Evolutionary conservation across 2,329 filamentous ascomycete species (phyloP).

Genomic region (Trematosphaeria pertusa): DNA sequence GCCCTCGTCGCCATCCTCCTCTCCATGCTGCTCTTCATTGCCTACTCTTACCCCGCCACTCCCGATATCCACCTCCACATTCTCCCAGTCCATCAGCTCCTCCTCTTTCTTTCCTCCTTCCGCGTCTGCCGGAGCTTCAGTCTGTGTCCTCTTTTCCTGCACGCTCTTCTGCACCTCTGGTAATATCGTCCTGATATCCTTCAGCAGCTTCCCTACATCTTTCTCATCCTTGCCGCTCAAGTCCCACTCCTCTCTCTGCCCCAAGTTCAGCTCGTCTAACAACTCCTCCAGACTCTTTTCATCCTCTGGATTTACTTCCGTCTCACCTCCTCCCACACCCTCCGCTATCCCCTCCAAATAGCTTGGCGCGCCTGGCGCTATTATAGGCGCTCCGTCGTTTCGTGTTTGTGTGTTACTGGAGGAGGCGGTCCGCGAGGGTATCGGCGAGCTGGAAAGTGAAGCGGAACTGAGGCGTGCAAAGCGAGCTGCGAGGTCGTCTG

Average conservation of each 20-base stretch:
- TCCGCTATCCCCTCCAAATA: slow-evolving; percentile 42
- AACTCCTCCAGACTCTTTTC: slow-evolving; percentile 57
- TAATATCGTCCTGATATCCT: slow-evolving; percentile 50
- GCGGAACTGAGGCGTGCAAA: slow-evolving; percentile 45
- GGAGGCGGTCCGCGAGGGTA: slow-evolving; percentile 29
- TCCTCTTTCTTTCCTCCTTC: slow-evolving; percentile 17
- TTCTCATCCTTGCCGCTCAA: slow-evolving; percentile 49
- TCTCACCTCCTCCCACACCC: slow-evolving; percentile 31
- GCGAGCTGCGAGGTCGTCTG: slow-evolving; percentile 46
- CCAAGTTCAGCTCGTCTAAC: slow-evolving; percentile 48
- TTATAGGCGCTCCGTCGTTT: slow-evolving; percentile 19
- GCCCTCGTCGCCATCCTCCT: slow-evolving; percentile 19
- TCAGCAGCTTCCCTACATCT: slow-evolving; percentile 50
- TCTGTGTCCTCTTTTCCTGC: slow-evolving; percentile 13
- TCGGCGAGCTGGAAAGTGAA: slow-evolving; percentile 35
- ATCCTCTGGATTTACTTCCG: slow-evolving; percentile 45
- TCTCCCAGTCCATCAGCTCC: slow-evolving; percentile 39
- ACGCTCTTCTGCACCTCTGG: slow-evolving; percentile 36
- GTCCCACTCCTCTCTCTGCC: slow-evolving; percentile 48
- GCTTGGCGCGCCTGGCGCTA: slow-evolving; percentile 43
- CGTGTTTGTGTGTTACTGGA: slow-evolving; percentile 20
- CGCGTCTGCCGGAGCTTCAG: background rate
- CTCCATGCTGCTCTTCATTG: slow-evolving; percentile 20
- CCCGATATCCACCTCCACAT: slow-evolving; percentile 39
- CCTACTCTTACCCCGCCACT: slow-evolving; percentile 24